A percentile compares a stretch with the other conserved stretches of the same genome.
These are phyloP conservation scores for Pyrus hybrid DNA, from an alignment of 331 rosid species.

Conservation along the genomic window DNA sequence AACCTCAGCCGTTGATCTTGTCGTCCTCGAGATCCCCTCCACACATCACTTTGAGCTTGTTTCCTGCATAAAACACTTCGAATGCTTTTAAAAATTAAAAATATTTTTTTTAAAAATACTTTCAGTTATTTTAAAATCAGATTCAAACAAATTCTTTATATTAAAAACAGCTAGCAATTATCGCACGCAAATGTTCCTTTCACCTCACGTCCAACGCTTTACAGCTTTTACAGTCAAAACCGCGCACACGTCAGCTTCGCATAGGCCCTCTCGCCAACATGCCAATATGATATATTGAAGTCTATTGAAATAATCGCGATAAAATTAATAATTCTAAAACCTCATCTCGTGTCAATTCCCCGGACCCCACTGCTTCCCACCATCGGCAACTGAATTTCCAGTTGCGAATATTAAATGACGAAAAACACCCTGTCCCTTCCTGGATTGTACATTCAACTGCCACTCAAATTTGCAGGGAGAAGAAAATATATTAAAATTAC, in stretches of 20 bases:
- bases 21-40: neutral
- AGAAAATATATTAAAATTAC: neutral
- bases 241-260: neutral
- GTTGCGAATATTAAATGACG: constrained; percentile 19
- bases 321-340: neutral
- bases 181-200: constrained; percentile 24
- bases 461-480: neutral
- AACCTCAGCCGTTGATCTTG: constrained; percentile 7
- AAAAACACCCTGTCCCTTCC: neutral
- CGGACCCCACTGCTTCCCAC: constrained; percentile 5
- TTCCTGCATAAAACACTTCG: too few species aligned
- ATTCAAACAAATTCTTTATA: too few species aligned
- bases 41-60: too few species aligned
- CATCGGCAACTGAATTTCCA: constrained; percentile 33
- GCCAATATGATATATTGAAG: neutral
- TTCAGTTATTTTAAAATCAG: too few species aligned
- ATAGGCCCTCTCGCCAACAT: neutral
- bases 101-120: rapidly evolving
- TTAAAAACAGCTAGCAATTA: neutral
- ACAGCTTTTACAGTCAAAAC: too few species aligned
- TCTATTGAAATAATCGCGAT: neutral
- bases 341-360: neutral
- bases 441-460: neutral
- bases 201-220: neutral
- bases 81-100: too few species aligned